Evolutionary conservation across 1,284 basidiomycete species (phyloP).

Genomic region (Microbotryomycetes sp.): DNA sequence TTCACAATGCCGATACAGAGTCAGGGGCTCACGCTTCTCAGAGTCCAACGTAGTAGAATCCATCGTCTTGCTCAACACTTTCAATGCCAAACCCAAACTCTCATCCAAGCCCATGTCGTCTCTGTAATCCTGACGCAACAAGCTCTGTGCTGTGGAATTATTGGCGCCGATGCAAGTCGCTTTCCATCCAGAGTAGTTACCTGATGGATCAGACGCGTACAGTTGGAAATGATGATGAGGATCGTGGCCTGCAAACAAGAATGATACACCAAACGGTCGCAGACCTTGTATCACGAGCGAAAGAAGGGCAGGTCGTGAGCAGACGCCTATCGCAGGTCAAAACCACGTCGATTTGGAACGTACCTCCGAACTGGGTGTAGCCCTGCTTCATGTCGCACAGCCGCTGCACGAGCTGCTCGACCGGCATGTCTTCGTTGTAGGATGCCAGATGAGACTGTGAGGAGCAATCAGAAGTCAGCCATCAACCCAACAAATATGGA

Average conservation of each 20-base stretch:
- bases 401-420: conserved; percentile 87
- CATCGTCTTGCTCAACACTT: conserved; percentile 99
- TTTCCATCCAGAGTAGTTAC: conserved; percentile 99
- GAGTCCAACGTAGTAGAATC: conserved; percentile 93
- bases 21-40: conserved; percentile 67
- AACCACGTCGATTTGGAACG: conserved; percentile 39
- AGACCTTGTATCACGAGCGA: conserved; percentile 56
- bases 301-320: background rate
- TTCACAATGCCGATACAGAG: background rate
- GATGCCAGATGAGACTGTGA: conserved; percentile 61
- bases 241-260: conserved; percentile 95
- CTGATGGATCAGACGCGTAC: conserved; percentile 96
- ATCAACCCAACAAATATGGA: background rate
- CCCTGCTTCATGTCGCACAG: conserved; percentile 98
- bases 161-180: conserved; percentile 97
- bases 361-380: conserved; percentile 95
- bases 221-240: conserved; percentile 94
- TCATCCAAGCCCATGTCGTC: conserved; percentile 86
- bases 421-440: conserved; percentile 97
- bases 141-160: conserved; percentile 85
- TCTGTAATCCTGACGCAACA: conserved; percentile 98
- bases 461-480: background rate
- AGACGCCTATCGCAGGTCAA: background rate
- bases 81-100: conserved; percentile 83
- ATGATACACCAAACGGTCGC: conserved; percentile 92